Conservation (phyloP, 148 eudicot genomes). For the Simmondsia chinensis region DNA sequence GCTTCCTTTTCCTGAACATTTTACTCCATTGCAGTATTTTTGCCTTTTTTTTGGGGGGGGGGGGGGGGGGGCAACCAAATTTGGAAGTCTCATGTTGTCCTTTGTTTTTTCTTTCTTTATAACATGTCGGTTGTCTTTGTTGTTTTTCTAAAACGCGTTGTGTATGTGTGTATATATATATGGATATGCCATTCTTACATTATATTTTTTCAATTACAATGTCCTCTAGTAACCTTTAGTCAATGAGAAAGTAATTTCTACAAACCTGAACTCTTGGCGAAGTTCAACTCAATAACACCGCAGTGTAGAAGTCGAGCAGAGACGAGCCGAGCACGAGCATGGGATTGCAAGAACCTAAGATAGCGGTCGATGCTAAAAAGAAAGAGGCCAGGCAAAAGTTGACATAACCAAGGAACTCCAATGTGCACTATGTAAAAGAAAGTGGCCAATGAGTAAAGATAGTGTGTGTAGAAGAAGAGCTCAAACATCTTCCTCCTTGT, state of each 20-base stretch:
- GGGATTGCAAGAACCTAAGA: constrained; percentile 48
- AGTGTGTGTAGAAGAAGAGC: constrained; percentile 56
- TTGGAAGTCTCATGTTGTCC: too few relatives aligned
- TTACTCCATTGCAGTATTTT: too few relatives aligned
- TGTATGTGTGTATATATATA: too few relatives aligned
- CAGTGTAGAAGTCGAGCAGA: constrained; percentile 47
- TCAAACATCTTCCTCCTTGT: constrained; percentile 42
- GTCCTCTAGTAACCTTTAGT: not conserved
- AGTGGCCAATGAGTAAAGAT: constrained; percentile 35
- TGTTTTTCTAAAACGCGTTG: too few relatives aligned
- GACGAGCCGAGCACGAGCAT: constrained; percentile 21
- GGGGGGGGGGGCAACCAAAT: too few relatives aligned
- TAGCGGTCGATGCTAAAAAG: constrained; percentile 53
- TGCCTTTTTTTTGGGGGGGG: too few relatives aligned
- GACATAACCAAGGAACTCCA: constrained; percentile 38
- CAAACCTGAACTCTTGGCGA: constrained; percentile 41
- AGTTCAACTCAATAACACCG: constrained; percentile 38
- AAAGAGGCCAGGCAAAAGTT: constrained; percentile 47
- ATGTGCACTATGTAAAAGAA: constrained; percentile 44
- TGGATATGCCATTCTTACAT: too few relatives aligned
- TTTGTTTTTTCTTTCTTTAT: too few relatives aligned
- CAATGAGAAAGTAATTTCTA: not conserved
- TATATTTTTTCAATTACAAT: too few relatives aligned
- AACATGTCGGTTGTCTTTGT: too few relatives aligned
- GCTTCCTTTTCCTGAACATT: too few relatives aligned